These are phyloP conservation scores for Cymbopogon citratus DNA, from an alignment of 176 grass and related monocot species.

Conservation along the genomic window DNA sequence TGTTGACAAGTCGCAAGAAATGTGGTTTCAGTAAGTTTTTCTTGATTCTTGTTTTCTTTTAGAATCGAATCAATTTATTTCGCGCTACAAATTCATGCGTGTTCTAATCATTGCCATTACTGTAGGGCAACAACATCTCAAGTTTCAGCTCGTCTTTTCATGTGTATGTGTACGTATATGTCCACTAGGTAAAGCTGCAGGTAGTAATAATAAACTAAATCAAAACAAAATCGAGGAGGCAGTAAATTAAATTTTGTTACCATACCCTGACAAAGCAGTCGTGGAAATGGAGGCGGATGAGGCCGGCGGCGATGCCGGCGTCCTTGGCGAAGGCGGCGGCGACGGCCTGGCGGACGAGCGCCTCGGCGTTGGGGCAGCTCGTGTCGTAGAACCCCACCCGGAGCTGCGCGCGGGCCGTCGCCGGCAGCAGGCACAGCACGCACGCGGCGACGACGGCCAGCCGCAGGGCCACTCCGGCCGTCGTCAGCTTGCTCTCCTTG, in stretches of 20 bases:
- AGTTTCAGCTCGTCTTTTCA: not conserved
- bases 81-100: too few species aligned
- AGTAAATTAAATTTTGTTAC: not conserved
- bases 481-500: not conserved
- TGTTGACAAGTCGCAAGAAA: not conserved
- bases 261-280: constrained; percentile 79
- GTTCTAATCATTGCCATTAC: too few species aligned
- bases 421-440: constrained; percentile 22
- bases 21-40: not conserved
- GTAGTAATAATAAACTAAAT: not conserved
- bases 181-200: not conserved
- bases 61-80: too few species aligned
- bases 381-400: constrained; percentile 67
- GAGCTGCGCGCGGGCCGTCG: constrained; percentile 9
- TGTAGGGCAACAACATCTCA: not conserved
- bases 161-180: not conserved
- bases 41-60: too few species aligned
- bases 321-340: constrained; percentile 57
- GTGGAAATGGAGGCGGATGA: constrained; percentile 83
- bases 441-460: not conserved
- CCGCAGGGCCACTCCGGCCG: not conserved
- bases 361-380: constrained; percentile 58
- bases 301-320: constrained; percentile 55
- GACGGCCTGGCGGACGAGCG: constrained; percentile 62
- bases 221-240: not conserved